Base-by-base conservation (phyloP, 331 rosid species). In the Saraca asoca region DNA sequence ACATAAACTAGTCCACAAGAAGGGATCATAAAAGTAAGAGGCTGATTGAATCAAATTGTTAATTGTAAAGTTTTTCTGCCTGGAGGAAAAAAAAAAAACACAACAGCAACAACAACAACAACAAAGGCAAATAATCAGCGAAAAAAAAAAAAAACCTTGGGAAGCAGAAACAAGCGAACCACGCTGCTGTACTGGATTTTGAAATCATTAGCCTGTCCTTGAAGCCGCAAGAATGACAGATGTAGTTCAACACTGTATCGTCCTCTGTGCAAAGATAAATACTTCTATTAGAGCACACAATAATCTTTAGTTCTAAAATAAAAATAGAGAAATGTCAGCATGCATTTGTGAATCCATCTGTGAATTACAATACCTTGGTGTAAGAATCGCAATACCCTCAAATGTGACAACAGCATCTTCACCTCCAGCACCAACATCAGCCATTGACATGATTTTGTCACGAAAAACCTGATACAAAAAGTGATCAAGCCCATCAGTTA, bases 381-480 rank as follows among this genome's bases (percentile, higher is more conserved):
- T 94, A 73, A 94, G 99, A 68, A 94, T 87, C 8, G 97, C 97
- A 86, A 94, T 94, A 66, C 97, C 95, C 80, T 94, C 99, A 85
- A 94, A 94, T 35, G 97, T 88, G 69, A 91, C 92, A 67, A 94
- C 97, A 62, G 99, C 91, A 52, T 88, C 97, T 80, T 94, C 99
- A 50, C 89, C 95, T 51, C 96, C 97, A 68, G 89, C 81, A 73
- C 96, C 88, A 58, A 90, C 97, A 82, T 94, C 99, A 7, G 97
- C 99, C 96, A 88, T 80, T 16, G 96, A 85, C 83, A 86, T 83
- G 71, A 94, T 90, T 83, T 86, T 86, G 74, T 94, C 97, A 80
- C 96, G 95, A 62, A 94, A 94, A 68, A 94, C 96, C 99, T 94
- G 64, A 65, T 51, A 58, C 59, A 62, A 48, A 69, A 41, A 16